phyloP scores from a whole-genome alignment of 2,329 filamentous ascomycete species.

The Monosporascus ibericus region DNA sequence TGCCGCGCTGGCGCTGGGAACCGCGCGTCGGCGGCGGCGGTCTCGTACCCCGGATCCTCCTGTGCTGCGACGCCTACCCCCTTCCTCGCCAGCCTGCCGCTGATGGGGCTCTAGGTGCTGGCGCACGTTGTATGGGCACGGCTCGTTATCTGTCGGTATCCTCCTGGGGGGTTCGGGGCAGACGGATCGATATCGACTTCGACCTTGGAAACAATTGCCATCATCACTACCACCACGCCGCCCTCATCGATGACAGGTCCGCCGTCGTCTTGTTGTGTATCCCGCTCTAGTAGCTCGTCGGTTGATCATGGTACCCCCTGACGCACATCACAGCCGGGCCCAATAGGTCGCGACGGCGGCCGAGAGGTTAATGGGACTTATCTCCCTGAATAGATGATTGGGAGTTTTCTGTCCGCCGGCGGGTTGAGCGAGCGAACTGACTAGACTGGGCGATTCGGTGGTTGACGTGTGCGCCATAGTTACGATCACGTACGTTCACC shows the following conservation, averaged over 20 bases:
- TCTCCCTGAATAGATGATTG: constrained; percentile 47
- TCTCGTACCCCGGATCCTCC: constrained; percentile 30
- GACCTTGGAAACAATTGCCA: too few relatives aligned
- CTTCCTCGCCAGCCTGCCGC: constrained; percentile 56
- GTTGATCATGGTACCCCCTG: constrained; percentile 58
- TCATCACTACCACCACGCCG: too few relatives aligned
- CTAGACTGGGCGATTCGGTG: not conserved
- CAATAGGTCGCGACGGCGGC: constrained; percentile 37
- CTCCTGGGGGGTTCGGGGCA: constrained; percentile 35
- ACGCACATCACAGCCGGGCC: constrained; percentile 48
- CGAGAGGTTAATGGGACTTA: constrained; percentile 32
- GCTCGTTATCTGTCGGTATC: constrained; percentile 51
- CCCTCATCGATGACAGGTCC: constrained; percentile 55
- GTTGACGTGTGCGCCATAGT: constrained; percentile 34
- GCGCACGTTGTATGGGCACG: constrained; percentile 66
- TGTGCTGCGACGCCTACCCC: constrained; percentile 51
- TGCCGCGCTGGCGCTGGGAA: constrained; percentile 28
- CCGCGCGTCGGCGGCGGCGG: not conserved
- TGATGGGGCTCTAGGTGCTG: constrained; percentile 64
- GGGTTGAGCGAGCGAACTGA: too few relatives aligned
- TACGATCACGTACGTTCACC: constrained; percentile 70
- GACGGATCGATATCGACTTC: too few relatives aligned
- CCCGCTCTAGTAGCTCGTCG: constrained; percentile 54
- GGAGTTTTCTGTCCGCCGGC: not conserved
- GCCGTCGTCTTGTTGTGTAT: constrained; percentile 46